phyloP scores from a whole-genome alignment of 805 yeast species.

The Wickerhamomyces queroliae region DNA sequence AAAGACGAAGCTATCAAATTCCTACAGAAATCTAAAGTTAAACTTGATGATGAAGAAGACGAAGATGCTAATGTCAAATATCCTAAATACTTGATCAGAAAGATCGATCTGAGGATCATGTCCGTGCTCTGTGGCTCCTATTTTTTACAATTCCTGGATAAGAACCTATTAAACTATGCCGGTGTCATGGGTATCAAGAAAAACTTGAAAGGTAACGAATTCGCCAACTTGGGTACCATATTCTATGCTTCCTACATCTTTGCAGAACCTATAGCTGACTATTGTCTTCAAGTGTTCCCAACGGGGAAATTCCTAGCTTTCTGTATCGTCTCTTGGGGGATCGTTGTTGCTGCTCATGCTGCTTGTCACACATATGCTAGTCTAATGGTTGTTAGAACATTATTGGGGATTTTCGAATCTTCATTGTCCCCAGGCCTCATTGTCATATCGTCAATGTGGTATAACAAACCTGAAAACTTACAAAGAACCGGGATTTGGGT shows the following conservation, averaged over 20 bases:
- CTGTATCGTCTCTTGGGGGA: constrained; percentile 49
- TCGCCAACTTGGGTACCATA: constrained; percentile 47
- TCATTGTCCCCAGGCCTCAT: constrained; percentile 52
- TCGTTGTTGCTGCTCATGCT: constrained; percentile 43
- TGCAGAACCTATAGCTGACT: constrained; percentile 46
- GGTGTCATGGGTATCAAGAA: constrained; percentile 59
- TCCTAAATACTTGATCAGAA: constrained; percentile 20
- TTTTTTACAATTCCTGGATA: constrained; percentile 53
- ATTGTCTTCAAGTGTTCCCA: constrained; percentile 45
- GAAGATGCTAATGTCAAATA: constrained; percentile 6
- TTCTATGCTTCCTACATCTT: constrained; percentile 48
- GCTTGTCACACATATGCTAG: constrained; percentile 47
- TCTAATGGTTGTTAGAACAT: constrained; percentile 47
- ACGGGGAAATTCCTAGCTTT: constrained; percentile 43
- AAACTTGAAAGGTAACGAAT: constrained; percentile 41
- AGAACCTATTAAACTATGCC: constrained; percentile 53
- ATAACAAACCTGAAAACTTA: constrained; percentile 45
- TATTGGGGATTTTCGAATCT: constrained; percentile 50
- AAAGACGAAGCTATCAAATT: constrained; percentile 21
- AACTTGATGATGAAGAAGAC: not conserved
- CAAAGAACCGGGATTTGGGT: constrained; percentile 52
- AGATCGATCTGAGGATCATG: constrained; percentile 43
- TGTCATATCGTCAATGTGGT: constrained; percentile 58
- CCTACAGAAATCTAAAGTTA: constrained; percentile 9
- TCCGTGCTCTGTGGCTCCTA: constrained; percentile 48